Percentiles rank a stretch among this genome's conserved stretches.
phyloP scores from a whole-genome alignment of 2,329 filamentous ascomycete species.

The Magnaporthiopsis poae region DNA sequence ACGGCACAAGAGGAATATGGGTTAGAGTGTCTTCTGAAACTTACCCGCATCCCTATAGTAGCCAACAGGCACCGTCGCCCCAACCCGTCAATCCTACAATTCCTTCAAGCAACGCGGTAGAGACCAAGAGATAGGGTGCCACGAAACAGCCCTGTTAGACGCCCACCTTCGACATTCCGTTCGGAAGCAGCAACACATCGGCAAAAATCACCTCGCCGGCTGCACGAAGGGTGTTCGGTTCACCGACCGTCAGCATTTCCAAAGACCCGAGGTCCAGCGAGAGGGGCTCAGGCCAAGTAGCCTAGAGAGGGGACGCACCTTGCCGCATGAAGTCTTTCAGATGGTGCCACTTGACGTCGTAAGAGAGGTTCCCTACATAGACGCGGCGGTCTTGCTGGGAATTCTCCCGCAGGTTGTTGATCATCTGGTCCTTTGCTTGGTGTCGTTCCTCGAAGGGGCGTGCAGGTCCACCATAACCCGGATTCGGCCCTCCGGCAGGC shows the following conservation, averaged over 20 bases:
- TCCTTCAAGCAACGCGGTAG: conserved; percentile 45
- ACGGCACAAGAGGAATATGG: background rate
- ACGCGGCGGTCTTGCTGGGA: conserved; percentile 98
- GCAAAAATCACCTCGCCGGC: conserved; percentile 99
- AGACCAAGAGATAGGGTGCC: conserved; percentile 41
- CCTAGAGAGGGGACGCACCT: conserved; percentile 52
- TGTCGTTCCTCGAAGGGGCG: conserved; percentile 77
- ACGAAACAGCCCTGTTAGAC: conserved; percentile 64
- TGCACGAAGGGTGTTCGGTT: conserved; percentile 30
- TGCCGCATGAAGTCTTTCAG: conserved; percentile 99
- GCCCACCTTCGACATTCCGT: conserved; percentile 99
- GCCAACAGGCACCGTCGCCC: conserved; percentile 71
- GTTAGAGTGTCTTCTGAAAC: conserved; percentile 28
- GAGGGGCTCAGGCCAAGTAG: background rate
- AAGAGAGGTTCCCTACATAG: conserved; percentile 97
- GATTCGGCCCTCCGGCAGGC: conserved; percentile 59
- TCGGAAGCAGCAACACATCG: conserved; percentile 97
- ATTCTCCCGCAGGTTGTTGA: conserved; percentile 83
- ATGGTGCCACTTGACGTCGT: conserved; percentile 99
- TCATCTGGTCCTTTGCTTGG: conserved; percentile 85
- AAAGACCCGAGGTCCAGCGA: conserved; percentile 7
- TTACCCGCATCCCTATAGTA: conserved; percentile 99
- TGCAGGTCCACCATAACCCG: conserved; percentile 56
- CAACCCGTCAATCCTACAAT: conserved; percentile 97
- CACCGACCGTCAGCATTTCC: conserved; percentile 8